Evolutionary conservation across 2,329 filamentous ascomycete genomes (phyloP), one percentile per base, ranked within the genome.

Genomic region (Ophiognomonia clavigignenti-juglandacearum): DNA sequence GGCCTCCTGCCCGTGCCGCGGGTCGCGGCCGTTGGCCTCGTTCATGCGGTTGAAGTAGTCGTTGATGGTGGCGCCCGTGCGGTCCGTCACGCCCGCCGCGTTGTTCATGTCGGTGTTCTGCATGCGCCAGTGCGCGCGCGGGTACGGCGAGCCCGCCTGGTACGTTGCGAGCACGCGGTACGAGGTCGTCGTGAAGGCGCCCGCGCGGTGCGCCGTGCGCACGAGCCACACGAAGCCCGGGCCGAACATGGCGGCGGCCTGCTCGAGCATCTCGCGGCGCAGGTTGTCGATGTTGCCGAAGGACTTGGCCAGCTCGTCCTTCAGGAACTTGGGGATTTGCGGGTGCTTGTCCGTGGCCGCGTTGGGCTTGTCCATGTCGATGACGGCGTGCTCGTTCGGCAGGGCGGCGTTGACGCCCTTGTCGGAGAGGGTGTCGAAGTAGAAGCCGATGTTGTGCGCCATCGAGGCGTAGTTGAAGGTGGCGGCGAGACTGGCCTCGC

Each of bases 151-250:
- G 48, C 93, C 93, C 48, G 92, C 91, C 51, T 91, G 81, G 73
- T 97, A 98, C 48, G 93, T 98, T 58, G 82, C 78, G 49, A 98
- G 76, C 61, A 98, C 78, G 59, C 83, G 82, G 70, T 74, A 75
- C 26, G 71, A n/a, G 66, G 18, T 52, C 57, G 45, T 46, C 56
- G 32, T 52, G 53, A 36, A 51, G 48, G 31, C 51, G n/a, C 50
- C 57, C 72, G 73, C 62, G 56, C 58, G 51, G 65, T 61, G 45
- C 11, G 32, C 32, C 19, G 32, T n/a, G 61, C 66, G 57, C 60
- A 96, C 87, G 52, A 98, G 83, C 93, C 93, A 98, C 63, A 97
- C 86, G 70, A 95, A 97, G 55, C 93, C 93, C 0, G 92, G 91
- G 45, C 92, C 93, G 71, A 98, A 97, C 90, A 97, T 96, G 70